These are phyloP conservation scores for Teunomyces stri DNA, from an alignment of 805 yeast species.

Conservation along the genomic window DNA sequence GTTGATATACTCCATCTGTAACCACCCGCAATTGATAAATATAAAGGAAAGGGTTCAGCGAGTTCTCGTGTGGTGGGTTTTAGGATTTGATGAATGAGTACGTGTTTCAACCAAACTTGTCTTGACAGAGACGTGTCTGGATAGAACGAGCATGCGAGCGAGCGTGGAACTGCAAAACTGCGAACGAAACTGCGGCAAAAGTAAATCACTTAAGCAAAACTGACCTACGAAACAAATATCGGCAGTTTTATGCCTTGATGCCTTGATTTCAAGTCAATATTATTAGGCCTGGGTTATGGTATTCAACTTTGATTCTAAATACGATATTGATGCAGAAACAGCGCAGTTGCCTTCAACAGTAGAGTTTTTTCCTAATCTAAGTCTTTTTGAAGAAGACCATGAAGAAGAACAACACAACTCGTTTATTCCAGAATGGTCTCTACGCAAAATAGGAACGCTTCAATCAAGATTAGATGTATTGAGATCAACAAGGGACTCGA, in stretches of 20 bases:
- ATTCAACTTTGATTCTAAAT: slow-evolving; percentile 9
- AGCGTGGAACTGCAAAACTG: not conserved
- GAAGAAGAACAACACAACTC: slow-evolving; percentile 4
- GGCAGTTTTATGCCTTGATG: not conserved
- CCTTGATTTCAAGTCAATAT: not conserved
- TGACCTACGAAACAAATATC: not conserved
- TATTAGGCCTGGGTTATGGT: not conserved
- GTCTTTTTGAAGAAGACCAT: slow-evolving; percentile 16
- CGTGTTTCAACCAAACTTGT: not conserved
- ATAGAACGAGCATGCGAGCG: not conserved
- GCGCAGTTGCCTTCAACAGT: slow-evolving; percentile 10
- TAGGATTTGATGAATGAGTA: not conserved
- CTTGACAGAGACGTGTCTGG: slow-evolving; percentile 1
- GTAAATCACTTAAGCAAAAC: not conserved
- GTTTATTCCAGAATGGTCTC: slow-evolving; percentile 45
- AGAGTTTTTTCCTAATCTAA: slow-evolving; percentile 23
- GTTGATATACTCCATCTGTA: slow-evolving; percentile 37
- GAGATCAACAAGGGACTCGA: slow-evolving; percentile 17
- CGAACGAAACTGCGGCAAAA: not conserved
- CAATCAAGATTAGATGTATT: slow-evolving; percentile 45
- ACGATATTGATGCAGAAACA: slow-evolving; percentile 6
- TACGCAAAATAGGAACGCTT: slow-evolving; percentile 44
- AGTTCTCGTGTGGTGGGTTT: not conserved
- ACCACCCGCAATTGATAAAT: not conserved
- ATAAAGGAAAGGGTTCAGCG: not conserved